Evolutionary conservation across 441 rosid genomes (phyloP).

Genomic region (Pelargonium cotyledonis): DNA sequence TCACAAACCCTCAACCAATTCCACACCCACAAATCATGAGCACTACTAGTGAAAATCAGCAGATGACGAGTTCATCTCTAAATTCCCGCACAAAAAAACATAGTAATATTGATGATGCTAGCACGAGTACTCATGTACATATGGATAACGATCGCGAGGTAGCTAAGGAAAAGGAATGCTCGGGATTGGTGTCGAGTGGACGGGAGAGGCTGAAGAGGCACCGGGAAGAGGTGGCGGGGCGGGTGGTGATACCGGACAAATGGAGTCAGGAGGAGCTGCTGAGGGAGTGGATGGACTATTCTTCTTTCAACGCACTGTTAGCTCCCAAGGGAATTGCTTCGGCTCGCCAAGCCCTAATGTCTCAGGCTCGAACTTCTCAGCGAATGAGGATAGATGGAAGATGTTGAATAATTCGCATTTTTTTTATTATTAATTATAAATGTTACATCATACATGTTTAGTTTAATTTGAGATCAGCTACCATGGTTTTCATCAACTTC

Average conservation of each 20-base stretch:
- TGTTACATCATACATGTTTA: no score
- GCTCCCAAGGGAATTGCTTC: slow-evolving; percentile 49
- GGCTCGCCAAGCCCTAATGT: slow-evolving; percentile 55
- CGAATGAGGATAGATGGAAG: no score
- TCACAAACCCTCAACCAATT: background rate
- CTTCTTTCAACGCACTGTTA: slow-evolving; percentile 45
- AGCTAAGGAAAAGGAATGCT: slow-evolving; percentile 17
- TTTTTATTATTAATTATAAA: no score
- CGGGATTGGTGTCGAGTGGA: slow-evolving; percentile 11
- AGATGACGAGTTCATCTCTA: background rate
- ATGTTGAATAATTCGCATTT: no score
- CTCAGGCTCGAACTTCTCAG: no score
- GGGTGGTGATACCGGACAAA: slow-evolving; percentile 48
- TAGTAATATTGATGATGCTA: background rate
- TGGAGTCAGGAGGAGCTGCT: slow-evolving; percentile 68
- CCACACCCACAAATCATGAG: background rate
- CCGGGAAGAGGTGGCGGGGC: slow-evolving; percentile 56
- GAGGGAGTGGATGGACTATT: slow-evolving; percentile 56
- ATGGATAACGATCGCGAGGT: background rate
- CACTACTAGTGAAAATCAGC: background rate
- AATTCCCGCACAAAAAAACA: background rate
- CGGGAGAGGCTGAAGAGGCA: slow-evolving; percentile 63
- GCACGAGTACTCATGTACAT: no score
- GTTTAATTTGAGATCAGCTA: no score
- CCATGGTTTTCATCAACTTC: no score